Percentiles rank a stretch among this genome's conserved stretches.
Evolutionary conservation across 2,329 filamentous ascomycete genomes (phyloP).

Genomic region (Penicillium occitanis): DNA sequence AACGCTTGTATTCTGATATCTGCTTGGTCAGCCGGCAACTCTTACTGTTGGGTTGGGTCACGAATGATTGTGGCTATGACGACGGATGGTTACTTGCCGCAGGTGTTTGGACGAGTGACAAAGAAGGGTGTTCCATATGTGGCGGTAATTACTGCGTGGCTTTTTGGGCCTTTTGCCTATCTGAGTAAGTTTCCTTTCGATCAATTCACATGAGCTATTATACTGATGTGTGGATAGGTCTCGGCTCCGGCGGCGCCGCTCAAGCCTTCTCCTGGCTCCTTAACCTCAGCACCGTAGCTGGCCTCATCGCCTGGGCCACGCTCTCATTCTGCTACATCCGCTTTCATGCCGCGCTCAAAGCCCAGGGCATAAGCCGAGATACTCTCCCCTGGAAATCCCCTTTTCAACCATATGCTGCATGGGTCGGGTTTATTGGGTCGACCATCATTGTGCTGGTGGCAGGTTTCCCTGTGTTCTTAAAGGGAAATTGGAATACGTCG

Average conservation of each 20-base stretch:
- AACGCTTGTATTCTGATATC: constrained; percentile 40
- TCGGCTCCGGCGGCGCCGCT: constrained; percentile 39
- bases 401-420: constrained; percentile 63
- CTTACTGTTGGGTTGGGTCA: constrained; percentile 23
- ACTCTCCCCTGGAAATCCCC: constrained; percentile 49
- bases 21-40: constrained; percentile 45
- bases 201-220: too few species aligned
- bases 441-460: constrained; percentile 63
- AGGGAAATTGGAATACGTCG: constrained; percentile 31
- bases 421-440: constrained; percentile 58
- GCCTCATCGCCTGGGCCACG: constrained; percentile 52
- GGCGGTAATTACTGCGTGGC: constrained; percentile 56
- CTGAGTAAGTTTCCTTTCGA: constrained; percentile 22
- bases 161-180: constrained; percentile 46
- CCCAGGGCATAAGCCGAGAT: constrained; percentile 34
- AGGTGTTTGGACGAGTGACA: constrained; percentile 55
- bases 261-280: constrained; percentile 40
- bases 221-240: constrained; percentile 24
- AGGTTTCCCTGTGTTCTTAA: constrained; percentile 58
- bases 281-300: constrained; percentile 49
- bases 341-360: constrained; percentile 47
- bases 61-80: constrained; percentile 42
- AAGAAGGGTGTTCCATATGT: constrained; percentile 58
- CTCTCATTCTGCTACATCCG: constrained; percentile 56
- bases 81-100: constrained; percentile 59